phyloP scores from a whole-genome alignment of 345 rosid genomes.

The Isatis tinctoria region DNA sequence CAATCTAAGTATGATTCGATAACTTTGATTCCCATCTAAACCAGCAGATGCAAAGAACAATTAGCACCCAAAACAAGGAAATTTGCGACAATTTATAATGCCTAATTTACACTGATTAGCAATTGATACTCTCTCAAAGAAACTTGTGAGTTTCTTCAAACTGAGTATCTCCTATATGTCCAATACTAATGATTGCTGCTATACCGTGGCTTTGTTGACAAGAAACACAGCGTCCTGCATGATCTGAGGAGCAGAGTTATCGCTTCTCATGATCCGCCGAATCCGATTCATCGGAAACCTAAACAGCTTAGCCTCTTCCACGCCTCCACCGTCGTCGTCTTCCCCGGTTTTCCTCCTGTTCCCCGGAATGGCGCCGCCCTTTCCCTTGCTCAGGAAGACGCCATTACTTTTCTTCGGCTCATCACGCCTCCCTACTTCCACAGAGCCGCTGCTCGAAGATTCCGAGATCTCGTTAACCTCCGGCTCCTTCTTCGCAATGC shows the following conservation, averaged over 20 bases:
- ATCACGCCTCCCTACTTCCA: constrained; percentile 1
- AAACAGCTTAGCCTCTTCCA: constrained; percentile 40
- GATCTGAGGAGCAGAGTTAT: constrained; percentile 33
- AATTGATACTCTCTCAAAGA: background rate
- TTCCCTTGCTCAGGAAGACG: constrained; percentile 4
- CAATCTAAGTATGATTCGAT: background rate
- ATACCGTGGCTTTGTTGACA: constrained; percentile 79
- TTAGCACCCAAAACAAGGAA: background rate
- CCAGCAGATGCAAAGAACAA: background rate
- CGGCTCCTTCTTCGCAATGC: background rate
- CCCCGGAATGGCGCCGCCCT: background rate
- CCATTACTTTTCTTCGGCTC: constrained; percentile 25
- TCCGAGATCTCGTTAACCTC: constrained; percentile 29
- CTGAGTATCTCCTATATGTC: background rate
- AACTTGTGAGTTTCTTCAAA: background rate
- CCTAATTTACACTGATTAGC: background rate
- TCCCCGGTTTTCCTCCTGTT: constrained; percentile 22
- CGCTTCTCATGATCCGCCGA: constrained; percentile 58
- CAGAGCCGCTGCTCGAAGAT: constrained; percentile 22
- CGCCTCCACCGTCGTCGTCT: constrained; percentile 28
- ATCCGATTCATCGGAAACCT: constrained; percentile 74
- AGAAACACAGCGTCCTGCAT: constrained; percentile 65
- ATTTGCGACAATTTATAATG: background rate
- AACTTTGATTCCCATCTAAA: background rate
- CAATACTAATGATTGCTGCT: background rate